A percentile compares a stretch with the other conserved stretches of the same genome.
Conservation (phyloP, 805 yeast genomes). For the Candida caryicola region DNA sequence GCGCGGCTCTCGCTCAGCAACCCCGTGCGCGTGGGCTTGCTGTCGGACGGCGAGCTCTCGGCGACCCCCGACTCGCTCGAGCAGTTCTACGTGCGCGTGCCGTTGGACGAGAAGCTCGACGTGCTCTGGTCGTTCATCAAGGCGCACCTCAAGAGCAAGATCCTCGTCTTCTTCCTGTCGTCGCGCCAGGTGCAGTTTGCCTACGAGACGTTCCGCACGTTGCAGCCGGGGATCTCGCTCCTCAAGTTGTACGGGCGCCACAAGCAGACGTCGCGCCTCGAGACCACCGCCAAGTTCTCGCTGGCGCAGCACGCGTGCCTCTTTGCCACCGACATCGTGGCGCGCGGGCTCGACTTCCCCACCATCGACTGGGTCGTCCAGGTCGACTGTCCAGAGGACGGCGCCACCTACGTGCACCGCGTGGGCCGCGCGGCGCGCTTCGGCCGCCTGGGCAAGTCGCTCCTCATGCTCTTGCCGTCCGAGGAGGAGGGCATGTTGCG, state of each 20-base stretch:
- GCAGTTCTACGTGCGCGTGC: slow-evolving; percentile 74
- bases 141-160: slow-evolving; percentile 75
- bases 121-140: slow-evolving; percentile 82
- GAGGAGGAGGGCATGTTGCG: slow-evolving; percentile 78
- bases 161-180: slow-evolving; percentile 80
- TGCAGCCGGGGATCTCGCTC: slow-evolving; percentile 89
- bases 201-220: slow-evolving; percentile 78
- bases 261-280: slow-evolving; percentile 85
- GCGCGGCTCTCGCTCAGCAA: slow-evolving; percentile 72
- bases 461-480: slow-evolving; percentile 77
- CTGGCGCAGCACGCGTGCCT: slow-evolving; percentile 77
- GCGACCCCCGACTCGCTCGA: slow-evolving; percentile 82
- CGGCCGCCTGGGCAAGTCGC: slow-evolving; percentile 78
- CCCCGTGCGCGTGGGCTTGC: slow-evolving; percentile 46
- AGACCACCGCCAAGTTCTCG: slow-evolving; percentile 74
- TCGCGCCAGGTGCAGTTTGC: slow-evolving; percentile 90
- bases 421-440: slow-evolving; percentile 90
- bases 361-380: slow-evolving; percentile 95
- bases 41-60: slow-evolving; percentile 47
- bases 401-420: slow-evolving; percentile 84
- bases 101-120: slow-evolving; percentile 79
- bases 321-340: slow-evolving; percentile 88
- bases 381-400: slow-evolving; percentile 87
- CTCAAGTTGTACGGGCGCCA: slow-evolving; percentile 86
- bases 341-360: slow-evolving; percentile 90